Percentiles rank a stretch among this genome's conserved stretches.
Evolutionary conservation across 208 protist genomes (phyloP).

Genomic region (Leptomonas pyrrhocoris): DNA sequence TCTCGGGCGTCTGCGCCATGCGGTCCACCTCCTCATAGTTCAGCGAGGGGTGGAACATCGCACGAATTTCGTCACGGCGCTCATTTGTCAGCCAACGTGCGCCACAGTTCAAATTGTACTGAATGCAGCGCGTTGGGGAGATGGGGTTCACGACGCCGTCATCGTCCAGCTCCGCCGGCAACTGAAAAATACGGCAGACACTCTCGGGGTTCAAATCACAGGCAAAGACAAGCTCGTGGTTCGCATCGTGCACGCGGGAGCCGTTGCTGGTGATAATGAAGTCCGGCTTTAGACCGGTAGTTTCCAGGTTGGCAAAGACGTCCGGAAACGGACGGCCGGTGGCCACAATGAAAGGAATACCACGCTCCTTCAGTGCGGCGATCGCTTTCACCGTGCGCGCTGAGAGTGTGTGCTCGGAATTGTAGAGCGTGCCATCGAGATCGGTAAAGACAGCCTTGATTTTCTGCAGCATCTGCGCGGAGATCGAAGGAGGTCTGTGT

Average conservation of each 20-base stretch:
- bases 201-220: conserved; percentile 47
- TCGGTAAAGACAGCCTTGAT: conserved; percentile 42
- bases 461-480: not conserved
- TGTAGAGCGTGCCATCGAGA: conserved; percentile 74
- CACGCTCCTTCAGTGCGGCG: conserved; percentile 24
- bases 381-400: conserved; percentile 42
- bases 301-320: conserved; percentile 65
- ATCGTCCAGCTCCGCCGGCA: conserved; percentile 27
- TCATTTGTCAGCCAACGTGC: conserved; percentile 60
- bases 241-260: conserved; percentile 53
- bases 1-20: conserved; percentile 39
- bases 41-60: conserved; percentile 43
- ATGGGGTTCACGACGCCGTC: conserved; percentile 18
- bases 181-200: conserved; percentile 56
- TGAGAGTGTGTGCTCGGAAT: conserved; percentile 38
- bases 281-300: conserved; percentile 43
- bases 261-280: conserved; percentile 85
- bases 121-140: conserved; percentile 23
- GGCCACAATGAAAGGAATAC: conserved; percentile 55
- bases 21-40: conserved; percentile 49
- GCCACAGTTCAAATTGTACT: conserved; percentile 55
- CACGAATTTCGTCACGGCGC: conserved; percentile 33
- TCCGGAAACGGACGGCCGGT: conserved; percentile 70
- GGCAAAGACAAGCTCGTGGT: conserved; percentile 37
- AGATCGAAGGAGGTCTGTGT: not conserved